Evolutionary conservation across 495 filamentous ascomycete genomes (phyloP).

Genomic region (Penicillium ochrochloron): DNA sequence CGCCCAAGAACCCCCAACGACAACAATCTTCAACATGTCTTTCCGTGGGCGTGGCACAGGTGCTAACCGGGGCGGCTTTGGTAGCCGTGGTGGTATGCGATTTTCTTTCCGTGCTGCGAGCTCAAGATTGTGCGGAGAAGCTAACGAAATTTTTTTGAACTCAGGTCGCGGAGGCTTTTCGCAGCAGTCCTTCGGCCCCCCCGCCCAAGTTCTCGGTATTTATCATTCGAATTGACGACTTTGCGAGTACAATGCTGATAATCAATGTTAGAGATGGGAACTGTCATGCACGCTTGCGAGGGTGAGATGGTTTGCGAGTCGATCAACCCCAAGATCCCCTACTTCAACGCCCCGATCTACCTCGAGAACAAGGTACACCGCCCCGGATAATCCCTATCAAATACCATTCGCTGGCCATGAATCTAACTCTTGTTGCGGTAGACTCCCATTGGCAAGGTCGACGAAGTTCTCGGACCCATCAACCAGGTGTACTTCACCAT

Average conservation of each 20-base stretch:
- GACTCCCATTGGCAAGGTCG: conserved; percentile 64
- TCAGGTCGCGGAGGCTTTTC: conserved; percentile 64
- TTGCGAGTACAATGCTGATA: conserved; percentile 29
- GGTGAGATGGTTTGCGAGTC: conserved; percentile 96
- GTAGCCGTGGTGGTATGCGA: conserved; percentile 49
- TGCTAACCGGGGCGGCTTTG: conserved; percentile 56
- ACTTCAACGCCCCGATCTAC: conserved; percentile 99
- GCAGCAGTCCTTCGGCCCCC: conserved; percentile 67
- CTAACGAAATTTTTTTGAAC: conserved; percentile 47
- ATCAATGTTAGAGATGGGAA: conserved; percentile 74
- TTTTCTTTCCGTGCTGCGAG: neutral
- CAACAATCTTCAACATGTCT: conserved; percentile 51
- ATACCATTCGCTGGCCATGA: neutral
- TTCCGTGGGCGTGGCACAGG: conserved; percentile 58
- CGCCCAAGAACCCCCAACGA: conserved; percentile 34
- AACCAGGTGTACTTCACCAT: conserved; percentile 98
- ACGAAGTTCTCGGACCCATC: conserved; percentile 81
- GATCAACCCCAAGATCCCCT: conserved; percentile 92
- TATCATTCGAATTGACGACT: conserved; percentile 12
- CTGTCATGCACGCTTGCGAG: conserved; percentile 90
- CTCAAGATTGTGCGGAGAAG: conserved; percentile 18
- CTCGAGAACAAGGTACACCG: conserved; percentile 88
- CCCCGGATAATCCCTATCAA: neutral
- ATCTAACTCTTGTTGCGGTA: conserved; percentile 34
- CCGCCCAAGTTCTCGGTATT: conserved; percentile 67